Evolutionary conservation across 305 asterid genomes (phyloP), one percentile per base, ranked within the genome.

Genomic region (Coffea humblotiana): DNA sequence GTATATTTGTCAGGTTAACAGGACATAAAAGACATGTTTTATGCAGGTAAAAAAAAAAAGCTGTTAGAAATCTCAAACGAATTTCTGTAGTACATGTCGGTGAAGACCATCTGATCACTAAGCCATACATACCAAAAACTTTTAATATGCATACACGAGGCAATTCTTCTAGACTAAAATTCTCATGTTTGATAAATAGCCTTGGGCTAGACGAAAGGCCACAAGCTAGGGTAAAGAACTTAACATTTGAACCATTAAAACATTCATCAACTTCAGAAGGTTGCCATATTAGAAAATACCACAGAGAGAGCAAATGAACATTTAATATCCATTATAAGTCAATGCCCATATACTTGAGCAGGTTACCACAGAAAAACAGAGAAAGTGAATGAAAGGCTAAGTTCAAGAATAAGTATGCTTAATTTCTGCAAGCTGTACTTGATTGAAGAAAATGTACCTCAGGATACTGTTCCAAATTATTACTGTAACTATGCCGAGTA

Each of bases 391-490:
- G 63, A 64, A 64, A 8, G 8, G 32, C 21, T 56, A 60, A 3
- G 72, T 14, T 29, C 51, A 48, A 16, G 45, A 25, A 63, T 16
- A 16, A n/a, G 63, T 72, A 27, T 52, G 60, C 72, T 4, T 48
- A 48, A 32, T 8, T 21, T 29, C 72, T 66, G 18, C 61, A 77
- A 64, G 67, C 81, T 61, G 56, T 58, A 69, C 79, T 76, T 48
- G 64, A 60, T 49, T 75, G 27, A 79, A 64, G 27, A 87, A 81
- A 80, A 71, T 47, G 77, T 90, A 94, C 97, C 97, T 93, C 88
- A 40, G 85, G 82, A 45, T 90, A 91, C 58, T 87, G 94, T 45
- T 84, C 78, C 72, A 84, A 81, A 83, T 84, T 71, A 73, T 82
- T 83, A 56, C 18, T 81, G 45, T 87, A 80, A 69, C 63, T 43